Conservation (phyloP, 2,329 filamentous ascomycete species). For the Leptographium flavum region DNA sequence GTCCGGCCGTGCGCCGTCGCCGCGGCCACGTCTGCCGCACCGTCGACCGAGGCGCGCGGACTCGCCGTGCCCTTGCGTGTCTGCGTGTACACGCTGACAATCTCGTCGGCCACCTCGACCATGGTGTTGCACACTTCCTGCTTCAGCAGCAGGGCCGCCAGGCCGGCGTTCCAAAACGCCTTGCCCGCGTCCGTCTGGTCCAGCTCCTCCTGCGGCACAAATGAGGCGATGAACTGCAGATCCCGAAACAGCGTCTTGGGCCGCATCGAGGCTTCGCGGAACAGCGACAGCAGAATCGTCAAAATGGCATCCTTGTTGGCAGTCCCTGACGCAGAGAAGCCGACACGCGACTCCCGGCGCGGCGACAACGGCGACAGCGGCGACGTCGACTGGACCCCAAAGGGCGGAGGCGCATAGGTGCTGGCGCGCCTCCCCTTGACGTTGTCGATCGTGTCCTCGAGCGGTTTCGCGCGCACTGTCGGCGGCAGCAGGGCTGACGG, state of each 20-base stretch:
- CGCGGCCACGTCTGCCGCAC: background rate
- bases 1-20: slow-evolving; percentile 12
- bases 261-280: slow-evolving; percentile 53
- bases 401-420: slow-evolving; percentile 25
- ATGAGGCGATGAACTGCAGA: slow-evolving; percentile 58
- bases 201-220: slow-evolving; percentile 45
- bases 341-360: slow-evolving; percentile 26
- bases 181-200: slow-evolving; percentile 53
- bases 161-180: slow-evolving; percentile 79
- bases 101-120: slow-evolving; percentile 47
- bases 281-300: slow-evolving; percentile 50
- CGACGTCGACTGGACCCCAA: slow-evolving; percentile 15
- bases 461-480: slow-evolving; percentile 25
- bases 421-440: slow-evolving; percentile 54
- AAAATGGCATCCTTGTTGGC: slow-evolving; percentile 51
- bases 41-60: background rate
- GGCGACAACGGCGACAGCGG: slow-evolving; percentile 11
- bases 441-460: slow-evolving; percentile 57
- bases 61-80: slow-evolving; percentile 14
- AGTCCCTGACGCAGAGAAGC: slow-evolving; percentile 29
- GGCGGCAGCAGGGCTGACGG: slow-evolving; percentile 1
- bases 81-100: slow-evolving; percentile 47
- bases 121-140: slow-evolving; percentile 72
- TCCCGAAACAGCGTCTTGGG: slow-evolving; percentile 72
- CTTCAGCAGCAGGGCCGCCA: slow-evolving; percentile 80